These are phyloP conservation scores for Mucor velutinosus DNA, from an alignment of 371 early-diverging fungal species.

Conservation along the genomic window DNA sequence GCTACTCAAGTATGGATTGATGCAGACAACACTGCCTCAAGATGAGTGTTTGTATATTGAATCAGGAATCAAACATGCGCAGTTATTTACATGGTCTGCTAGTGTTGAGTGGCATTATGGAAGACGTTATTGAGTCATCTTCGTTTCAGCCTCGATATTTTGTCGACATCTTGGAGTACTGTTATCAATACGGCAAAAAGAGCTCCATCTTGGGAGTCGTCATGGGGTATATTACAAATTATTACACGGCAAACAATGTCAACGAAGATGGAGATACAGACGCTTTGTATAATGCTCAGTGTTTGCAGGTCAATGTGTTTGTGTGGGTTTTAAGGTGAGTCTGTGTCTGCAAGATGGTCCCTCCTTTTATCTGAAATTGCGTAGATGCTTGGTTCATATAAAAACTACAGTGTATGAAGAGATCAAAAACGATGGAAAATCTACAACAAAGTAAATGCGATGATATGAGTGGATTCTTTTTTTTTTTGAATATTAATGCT, in stretches of 20 bases:
- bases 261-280: background rate
- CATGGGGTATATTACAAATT: background rate
- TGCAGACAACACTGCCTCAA: background rate
- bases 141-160: background rate
- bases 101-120: background rate
- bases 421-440: background rate
- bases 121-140: background rate
- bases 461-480: too few species aligned
- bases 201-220: background rate
- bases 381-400: constrained; percentile 17
- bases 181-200: background rate
- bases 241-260: background rate
- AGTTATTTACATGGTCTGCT: background rate
- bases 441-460: constrained; percentile 5
- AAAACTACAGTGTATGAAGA: constrained; percentile 18
- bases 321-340: background rate
- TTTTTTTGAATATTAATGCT: background rate
- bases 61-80: background rate
- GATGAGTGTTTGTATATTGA: background rate
- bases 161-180: background rate
- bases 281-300: background rate
- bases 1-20: background rate
- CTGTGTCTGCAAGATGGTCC: background rate
- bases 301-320: background rate
- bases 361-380: background rate